Percentiles rank a stretch among this genome's conserved stretches.
These are phyloP conservation scores for Kodamaea neixiangensis DNA, from an alignment of 805 yeast species.

Conservation along the genomic window DNA sequence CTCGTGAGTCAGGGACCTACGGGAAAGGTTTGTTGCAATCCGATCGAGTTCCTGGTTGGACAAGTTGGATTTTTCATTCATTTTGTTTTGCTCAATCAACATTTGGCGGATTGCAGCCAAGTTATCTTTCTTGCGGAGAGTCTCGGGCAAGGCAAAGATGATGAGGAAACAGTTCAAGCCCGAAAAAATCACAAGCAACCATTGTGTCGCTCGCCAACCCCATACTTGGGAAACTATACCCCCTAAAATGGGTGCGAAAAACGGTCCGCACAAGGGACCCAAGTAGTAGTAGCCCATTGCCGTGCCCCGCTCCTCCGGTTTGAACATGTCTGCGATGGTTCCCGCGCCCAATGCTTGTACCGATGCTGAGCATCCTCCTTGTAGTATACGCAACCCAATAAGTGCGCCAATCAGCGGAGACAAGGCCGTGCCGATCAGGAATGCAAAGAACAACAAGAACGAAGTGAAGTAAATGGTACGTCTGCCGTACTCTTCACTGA, in stretches of 20 bases:
- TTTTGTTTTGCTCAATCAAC: conserved; percentile 23
- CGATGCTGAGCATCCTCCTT: conserved; percentile 82
- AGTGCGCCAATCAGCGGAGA: conserved; percentile 61
- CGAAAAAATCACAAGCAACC: conserved; percentile 73
- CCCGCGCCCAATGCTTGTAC: conserved; percentile 93
- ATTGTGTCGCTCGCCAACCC: conserved; percentile 91
- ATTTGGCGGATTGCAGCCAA: conserved; percentile 52
- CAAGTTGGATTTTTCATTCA: conserved; percentile 4
- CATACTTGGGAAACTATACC: conserved; percentile 69
- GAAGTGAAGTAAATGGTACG: conserved; percentile 71
- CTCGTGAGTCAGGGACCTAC: conserved; percentile 10
- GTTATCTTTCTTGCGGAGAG: conserved; percentile 64
- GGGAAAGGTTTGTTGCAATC: conserved; percentile 31
- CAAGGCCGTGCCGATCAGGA: conserved; percentile 71
- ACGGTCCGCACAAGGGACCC: conserved; percentile 81
- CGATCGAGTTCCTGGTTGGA: conserved; percentile 28
- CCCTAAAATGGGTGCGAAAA: conserved; percentile 75
- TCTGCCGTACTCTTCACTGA: conserved; percentile 75
- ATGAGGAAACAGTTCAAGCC: conserved; percentile 53
- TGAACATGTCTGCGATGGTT: conserved; percentile 72
- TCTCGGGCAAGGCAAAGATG: conserved; percentile 72
- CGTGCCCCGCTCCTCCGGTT: conserved; percentile 67
- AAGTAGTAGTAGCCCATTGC: conserved; percentile 81
- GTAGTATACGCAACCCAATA: conserved; percentile 66
- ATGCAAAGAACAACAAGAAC: conserved; percentile 61